Evolutionary conservation across 2,329 filamentous ascomycete species (phyloP).

Genomic region (Sporothrix pallida): DNA sequence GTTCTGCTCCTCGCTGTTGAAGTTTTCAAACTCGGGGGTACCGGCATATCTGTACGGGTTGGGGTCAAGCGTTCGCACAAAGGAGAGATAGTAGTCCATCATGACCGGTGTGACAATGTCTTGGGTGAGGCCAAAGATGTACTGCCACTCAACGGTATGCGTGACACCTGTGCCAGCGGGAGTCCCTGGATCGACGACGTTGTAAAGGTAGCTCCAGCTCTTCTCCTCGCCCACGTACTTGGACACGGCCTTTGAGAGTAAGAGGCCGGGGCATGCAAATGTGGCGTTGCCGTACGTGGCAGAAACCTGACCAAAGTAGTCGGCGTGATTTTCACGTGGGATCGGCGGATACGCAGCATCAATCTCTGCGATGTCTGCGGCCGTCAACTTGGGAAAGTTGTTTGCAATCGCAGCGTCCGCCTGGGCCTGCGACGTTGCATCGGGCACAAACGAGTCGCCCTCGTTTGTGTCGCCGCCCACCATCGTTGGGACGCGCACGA

Average conservation of each 20-base stretch:
- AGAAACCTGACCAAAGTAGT: constrained; percentile 52
- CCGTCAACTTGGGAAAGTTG: constrained; percentile 51
- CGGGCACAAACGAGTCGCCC: constrained; percentile 53
- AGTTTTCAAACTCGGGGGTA: constrained; percentile 51
- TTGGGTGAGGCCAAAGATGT: constrained; percentile 51
- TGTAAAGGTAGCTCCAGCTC: constrained; percentile 56
- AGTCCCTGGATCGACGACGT: constrained; percentile 49
- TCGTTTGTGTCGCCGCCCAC: constrained; percentile 55
- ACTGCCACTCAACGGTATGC: constrained; percentile 55
- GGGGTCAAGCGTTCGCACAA: constrained; percentile 53
- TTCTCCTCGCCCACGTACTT: background rate
- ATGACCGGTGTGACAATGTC: constrained; percentile 47
- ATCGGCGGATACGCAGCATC: constrained; percentile 48
- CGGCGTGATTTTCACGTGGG: constrained; percentile 43
- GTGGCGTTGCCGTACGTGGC: constrained; percentile 54
- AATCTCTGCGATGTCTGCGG: constrained; percentile 46
- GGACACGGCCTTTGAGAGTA: background rate
- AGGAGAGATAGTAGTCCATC: constrained; percentile 59
- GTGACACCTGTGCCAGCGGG: constrained; percentile 53
- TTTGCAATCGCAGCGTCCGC: constrained; percentile 51
- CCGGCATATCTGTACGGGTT: constrained; percentile 46
- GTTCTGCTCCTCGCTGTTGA: constrained; percentile 40
- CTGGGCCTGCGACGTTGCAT: constrained; percentile 47
- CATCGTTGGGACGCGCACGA: constrained; percentile 53
- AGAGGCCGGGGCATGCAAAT: constrained; percentile 50